A percentile compares a stretch with the other conserved stretches of the same genome.
These are phyloP conservation scores for Epichloe uncinata DNA, from an alignment of 2,329 filamentous ascomycete species.

Conservation along the genomic window DNA sequence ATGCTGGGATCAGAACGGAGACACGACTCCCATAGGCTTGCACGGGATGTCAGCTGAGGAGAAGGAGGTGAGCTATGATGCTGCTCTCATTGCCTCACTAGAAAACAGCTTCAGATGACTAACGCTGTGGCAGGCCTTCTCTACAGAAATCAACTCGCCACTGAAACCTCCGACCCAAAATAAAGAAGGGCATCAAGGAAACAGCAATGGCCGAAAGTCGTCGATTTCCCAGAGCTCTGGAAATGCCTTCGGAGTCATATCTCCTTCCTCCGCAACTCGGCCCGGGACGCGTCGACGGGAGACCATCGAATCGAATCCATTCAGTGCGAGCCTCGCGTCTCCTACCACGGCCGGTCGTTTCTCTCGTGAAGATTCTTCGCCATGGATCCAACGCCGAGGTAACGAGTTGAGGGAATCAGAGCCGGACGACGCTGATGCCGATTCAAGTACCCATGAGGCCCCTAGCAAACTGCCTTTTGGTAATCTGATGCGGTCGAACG, in stretches of 20 bases:
- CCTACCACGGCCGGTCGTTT: slow-evolving; percentile 48
- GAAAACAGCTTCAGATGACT: slow-evolving; percentile 5
- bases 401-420: slow-evolving; percentile 42
- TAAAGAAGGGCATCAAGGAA: slow-evolving; percentile 44
- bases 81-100: not conserved
- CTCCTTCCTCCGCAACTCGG: slow-evolving; percentile 57
- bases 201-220: slow-evolving; percentile 61
- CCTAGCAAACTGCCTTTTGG: slow-evolving; percentile 27
- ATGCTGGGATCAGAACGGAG: slow-evolving; percentile 73
- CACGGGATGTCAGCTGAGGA: slow-evolving; percentile 53
- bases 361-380: slow-evolving; percentile 46
- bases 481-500: slow-evolving; percentile 40
- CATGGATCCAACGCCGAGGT: slow-evolving; percentile 43
- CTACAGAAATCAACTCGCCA: slow-evolving; percentile 81
- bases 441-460: slow-evolving; percentile 16
- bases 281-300: slow-evolving; percentile 72
- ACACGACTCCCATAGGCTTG: slow-evolving; percentile 57
- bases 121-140: slow-evolving; percentile 48
- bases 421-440: slow-evolving; percentile 35
- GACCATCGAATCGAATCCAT: slow-evolving; percentile 57
- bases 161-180: slow-evolving; percentile 76
- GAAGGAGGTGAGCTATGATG: slow-evolving; percentile 34
- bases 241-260: slow-evolving; percentile 54
- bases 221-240: slow-evolving; percentile 63
- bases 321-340: slow-evolving; percentile 40